Base-by-base conservation (phyloP, 371 early-diverging fungal species). In the Apophysomyces ossiformis region DNA sequence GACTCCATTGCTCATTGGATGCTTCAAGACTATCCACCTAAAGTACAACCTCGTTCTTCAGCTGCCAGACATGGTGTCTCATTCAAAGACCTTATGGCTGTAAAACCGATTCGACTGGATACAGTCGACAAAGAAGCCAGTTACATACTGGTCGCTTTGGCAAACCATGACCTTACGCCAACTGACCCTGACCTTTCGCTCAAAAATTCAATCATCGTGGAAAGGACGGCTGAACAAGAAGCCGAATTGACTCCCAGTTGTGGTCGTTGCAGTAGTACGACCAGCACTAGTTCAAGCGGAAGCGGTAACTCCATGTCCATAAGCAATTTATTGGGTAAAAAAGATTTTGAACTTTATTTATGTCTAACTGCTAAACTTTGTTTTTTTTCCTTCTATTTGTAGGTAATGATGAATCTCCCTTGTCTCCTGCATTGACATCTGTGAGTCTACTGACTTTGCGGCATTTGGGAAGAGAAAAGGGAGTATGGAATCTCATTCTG, bases 41-140 rank as follows among this genome's bases (percentile, higher is more conserved):
- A 71, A 60, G 63, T 79, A 4, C 82, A 82, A 62, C 82, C 82
- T 37, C 77, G 76, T 26, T 75, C 82, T 41, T 82, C 82, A 18
- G 68, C 79, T 16, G 69, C 76, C 58, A 64, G 82, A 69, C 77
- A 78, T 38, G 68, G 73, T 41, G 70, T 71, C 39, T 64, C 69
- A 32, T 60, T 59, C 41, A 60, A 69, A 69, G 54, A 47, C 69
- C 21, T 66, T 66, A 54, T 68, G 68, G 37, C 57, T 74, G 1
- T 64, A 66, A 26, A 68, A 46, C 12, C 71, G 47, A 64, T 71
- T 50, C 66, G 69, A 43, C 65, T 78, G 38, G 79, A 81, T 57
- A 75, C 72, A 39, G 69, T 72, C 15, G 82, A 82, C 57, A 71
- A 69, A 56, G 82, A 82, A 66, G 82, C 82, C 1, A 72, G 82